Base-by-base conservation (phyloP, 805 yeast genomes). In the Debaryomyces prosopidis region DNA sequence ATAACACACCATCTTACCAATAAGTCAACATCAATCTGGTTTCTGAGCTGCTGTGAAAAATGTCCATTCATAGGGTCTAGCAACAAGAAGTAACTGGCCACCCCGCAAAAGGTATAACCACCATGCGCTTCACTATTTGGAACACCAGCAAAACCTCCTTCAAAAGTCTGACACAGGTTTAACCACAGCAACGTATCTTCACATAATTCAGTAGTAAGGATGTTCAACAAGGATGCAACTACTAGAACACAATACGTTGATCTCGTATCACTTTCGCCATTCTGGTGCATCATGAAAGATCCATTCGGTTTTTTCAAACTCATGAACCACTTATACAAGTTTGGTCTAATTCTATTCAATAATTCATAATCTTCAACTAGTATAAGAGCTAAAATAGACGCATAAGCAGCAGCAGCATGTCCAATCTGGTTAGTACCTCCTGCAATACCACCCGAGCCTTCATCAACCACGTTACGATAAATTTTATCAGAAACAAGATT, bases 41-140 rank as follows among this genome's bases (percentile, higher is more conserved):
- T 17, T 12, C 14, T 10, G 9, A 50, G 42, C 62, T 60, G 14
- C n/a, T 27, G 27, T 10, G 15, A 6, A 17, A 47, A 12, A 26
- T 40, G 23, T n/a, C 41, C 41, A 60, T 65, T 27, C 48, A 46
- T 1, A 77, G 71, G 20, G 69, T 55, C 5, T 81, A 58, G 19
- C 75, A 73, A 49, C 75, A 77, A 46, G 81, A 68, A 40, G 81
- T 78, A 37, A 85, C 95, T 36, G 4, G 73, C 71, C 17, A 87
- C 70, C 0, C 92, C 96, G 69, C 99, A 94, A 63, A 81, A 94
- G 0, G 98, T 82, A 62, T 94, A 95, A 0, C 99, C 99, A 2
- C 97, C 99, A 61, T 94, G 99, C 0, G 98, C 97, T 64, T 94
- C 99, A 4, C 77, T 73, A 15, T 62, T 62, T 0, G 96, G 94